Percentiles rank a stretch among this genome's conserved stretches.
Evolutionary conservation across 345 rosid species (phyloP).

Genomic region (Pistacia atlantica): DNA sequence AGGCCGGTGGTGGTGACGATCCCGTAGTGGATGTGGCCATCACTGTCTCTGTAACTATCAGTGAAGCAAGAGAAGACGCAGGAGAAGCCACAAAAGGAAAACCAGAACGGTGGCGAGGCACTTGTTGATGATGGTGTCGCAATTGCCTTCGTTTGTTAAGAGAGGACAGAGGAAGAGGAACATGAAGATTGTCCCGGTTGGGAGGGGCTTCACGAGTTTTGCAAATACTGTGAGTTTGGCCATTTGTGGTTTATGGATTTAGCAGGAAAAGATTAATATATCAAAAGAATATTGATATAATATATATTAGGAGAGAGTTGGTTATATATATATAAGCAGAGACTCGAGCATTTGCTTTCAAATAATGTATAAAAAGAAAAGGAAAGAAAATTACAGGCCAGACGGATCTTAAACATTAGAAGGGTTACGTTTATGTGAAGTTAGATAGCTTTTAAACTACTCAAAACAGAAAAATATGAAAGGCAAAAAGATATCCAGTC

Average conservation of each 20-base stretch:
- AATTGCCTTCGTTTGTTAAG: conserved; percentile 1
- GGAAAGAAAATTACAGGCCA: too few species aligned
- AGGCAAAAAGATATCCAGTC: background rate
- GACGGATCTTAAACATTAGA: too few species aligned
- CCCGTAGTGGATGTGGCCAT: background rate
- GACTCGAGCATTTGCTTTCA: too few species aligned
- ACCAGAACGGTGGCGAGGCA: background rate
- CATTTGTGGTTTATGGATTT: background rate
- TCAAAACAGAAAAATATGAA: too few species aligned
- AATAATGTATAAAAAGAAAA: too few species aligned
- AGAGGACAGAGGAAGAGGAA: conserved; percentile 43
- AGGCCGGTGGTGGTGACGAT: background rate
- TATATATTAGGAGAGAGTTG: too few species aligned
- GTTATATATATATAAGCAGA: too few species aligned
- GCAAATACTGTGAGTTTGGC: conserved; percentile 4
- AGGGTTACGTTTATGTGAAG: background rate
- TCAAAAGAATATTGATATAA: too few species aligned
- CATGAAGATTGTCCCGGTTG: conserved; percentile 39
- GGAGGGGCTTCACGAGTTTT: conserved; percentile 39
- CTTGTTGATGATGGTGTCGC: conserved; percentile 22
- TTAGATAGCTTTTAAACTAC: too few species aligned
- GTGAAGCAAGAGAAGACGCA: conserved; percentile 3
- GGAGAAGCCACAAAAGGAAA: background rate
- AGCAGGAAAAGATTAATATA: too few species aligned
- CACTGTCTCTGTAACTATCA: background rate